Evolutionary conservation across 495 filamentous ascomycete genomes (phyloP), one percentile per base, ranked within the genome.

Genomic region (Neurospora tetrasperma): DNA sequence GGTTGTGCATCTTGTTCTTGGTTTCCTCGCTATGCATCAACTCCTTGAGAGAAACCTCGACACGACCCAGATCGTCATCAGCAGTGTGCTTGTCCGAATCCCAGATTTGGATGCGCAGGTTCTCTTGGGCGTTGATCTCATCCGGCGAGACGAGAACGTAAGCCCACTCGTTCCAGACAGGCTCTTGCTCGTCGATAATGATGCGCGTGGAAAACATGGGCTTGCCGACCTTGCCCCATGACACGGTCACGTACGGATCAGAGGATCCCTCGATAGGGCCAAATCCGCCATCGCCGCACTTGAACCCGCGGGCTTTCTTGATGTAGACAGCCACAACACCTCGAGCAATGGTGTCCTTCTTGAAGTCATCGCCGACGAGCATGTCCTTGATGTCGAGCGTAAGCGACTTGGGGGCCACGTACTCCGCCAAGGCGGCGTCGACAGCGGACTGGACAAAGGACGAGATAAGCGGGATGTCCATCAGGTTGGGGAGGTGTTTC

Each of bases 181-280:
- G 91, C 59, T 91, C 79, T 79, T 90, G 86, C 16, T 91, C 86
- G n/a, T 83, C 79, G 23, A 84, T 80, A 75, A 88, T 88, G 76
- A 94, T 88, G 78, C 86, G 89, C 42, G 85, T 92, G 54, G 87
- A 88, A 71, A 78, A 85, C 66, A 90, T 80, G 43, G 91, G 89
- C 74, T 92, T 93, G 69, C 90, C 89, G 76, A 92, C 92, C 73
- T 93, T 93, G 18, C 88, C 90, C 89, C 91, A 93, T 11, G 88
- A 90, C 18, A 92, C 88, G 11, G 85, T 88, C 38, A 93, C 88
- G 76, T 93, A 93, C 1, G 87, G 81, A 78, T 93, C 91, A 31
- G 88, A 86, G 31, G 88, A 88, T 5, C 90, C 90, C 73, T 87
- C 84, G 42, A 90, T 71, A 8, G 83, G 81, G 2, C 84, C 85